Evolutionary conservation across 2,329 filamentous ascomycete genomes (phyloP), one percentile per base, ranked within the genome.

Genomic region (Alternaria sp.): DNA sequence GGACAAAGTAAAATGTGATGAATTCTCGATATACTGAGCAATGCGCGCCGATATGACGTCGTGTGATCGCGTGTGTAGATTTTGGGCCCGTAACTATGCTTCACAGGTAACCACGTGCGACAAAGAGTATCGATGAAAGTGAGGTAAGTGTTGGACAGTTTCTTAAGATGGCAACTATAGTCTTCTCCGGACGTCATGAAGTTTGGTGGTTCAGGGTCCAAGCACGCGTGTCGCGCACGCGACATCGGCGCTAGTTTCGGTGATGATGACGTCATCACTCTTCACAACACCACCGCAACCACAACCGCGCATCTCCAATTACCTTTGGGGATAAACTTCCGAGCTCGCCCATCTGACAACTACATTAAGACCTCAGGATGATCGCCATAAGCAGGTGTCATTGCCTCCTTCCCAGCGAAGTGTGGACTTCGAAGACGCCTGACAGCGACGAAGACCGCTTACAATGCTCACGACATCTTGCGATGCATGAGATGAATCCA

Each of bases 41-140:
- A 10, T 2, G 26, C 11, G 26, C 2, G 17, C 26, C 7, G 5
- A 2, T 0, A 21, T 21, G 2, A 13, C 11, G 0, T 15, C 7
- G 25, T 17, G 5, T 43, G 5, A 43, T 10, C 40, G 40, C 6
- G 3, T 19, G 30, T 6, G 5, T 5, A 44, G 17, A 19, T 2
- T 5, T 44, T 44, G 9, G 43, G 19, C 19, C 10, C 21, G 6
- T 0, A 49, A 2, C 12, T 13, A 30, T 15, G 7, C 4, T 36
- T 40, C 32, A n/a, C 32, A 3, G 32, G 32, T 40, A 40, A 3
- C 4, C 15, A 40, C 4, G 32, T 40, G 15, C 32, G 15, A n/a
- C 15, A 40, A 40, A 5, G 15, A n/a, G 1, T 40, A 9, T 40
- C n/a, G 32, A n/a, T 3, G 13, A 36, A 32, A 32, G 13, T 32